phyloP scores from a whole-genome alignment of 345 rosid genomes.

The Eucalyptus globulus region DNA sequence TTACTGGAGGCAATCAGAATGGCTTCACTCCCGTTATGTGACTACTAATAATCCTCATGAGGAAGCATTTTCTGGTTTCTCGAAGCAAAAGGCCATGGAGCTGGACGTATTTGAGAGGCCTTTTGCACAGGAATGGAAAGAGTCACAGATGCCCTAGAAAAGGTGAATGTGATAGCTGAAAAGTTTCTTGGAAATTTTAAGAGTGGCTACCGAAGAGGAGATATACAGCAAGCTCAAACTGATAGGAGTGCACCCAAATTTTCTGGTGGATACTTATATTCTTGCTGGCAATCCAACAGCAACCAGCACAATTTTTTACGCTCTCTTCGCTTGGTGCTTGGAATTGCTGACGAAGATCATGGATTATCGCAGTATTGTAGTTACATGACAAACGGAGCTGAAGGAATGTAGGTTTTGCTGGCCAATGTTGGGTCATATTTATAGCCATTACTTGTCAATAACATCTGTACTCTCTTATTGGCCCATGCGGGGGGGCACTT shows the following conservation, averaged over 20 bases:
- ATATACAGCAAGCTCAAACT: not conserved
- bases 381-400: not conserved
- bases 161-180: not conserved
- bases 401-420: not conserved
- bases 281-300: not conserved
- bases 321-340: not conserved
- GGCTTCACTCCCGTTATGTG: not conserved
- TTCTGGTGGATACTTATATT: not conserved
- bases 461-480: not conserved
- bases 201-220: not conserved
- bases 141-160: not conserved
- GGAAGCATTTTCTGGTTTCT: not conserved
- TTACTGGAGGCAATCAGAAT: not conserved
- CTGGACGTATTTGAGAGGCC: not conserved
- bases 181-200: not conserved
- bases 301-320: not conserved
- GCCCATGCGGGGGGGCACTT: not conserved
- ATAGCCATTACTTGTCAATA: not conserved
- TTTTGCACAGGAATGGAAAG: not conserved
- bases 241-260: not conserved
- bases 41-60: not conserved
- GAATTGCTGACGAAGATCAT: not conserved
- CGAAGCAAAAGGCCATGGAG: not conserved
- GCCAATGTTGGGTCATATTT: not conserved
- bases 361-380: not conserved